Percentiles rank a stretch among this genome's conserved stretches.
phyloP scores from a whole-genome alignment of 1,139 yeast genomes.

The Hanseniaspora uvarum region DNA sequence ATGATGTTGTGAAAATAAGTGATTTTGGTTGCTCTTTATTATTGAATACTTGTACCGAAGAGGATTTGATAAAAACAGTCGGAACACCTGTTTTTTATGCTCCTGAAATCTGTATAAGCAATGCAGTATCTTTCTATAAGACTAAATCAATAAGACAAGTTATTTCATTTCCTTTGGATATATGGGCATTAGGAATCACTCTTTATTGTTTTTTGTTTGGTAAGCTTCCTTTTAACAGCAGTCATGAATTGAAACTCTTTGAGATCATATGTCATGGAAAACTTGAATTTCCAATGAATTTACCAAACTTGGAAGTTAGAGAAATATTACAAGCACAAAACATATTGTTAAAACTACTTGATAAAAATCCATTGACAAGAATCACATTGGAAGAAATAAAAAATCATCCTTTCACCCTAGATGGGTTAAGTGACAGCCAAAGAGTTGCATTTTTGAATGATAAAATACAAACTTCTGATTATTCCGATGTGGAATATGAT shows the following conservation, averaged over 20 bases:
- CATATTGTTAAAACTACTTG: slow-evolving; percentile 50
- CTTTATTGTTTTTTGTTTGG: slow-evolving; percentile 84
- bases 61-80: slow-evolving; percentile 80
- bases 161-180: slow-evolving; percentile 55
- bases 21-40: slow-evolving; percentile 97
- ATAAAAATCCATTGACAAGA: slow-evolving; percentile 61
- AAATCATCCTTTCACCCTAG: slow-evolving; percentile 63
- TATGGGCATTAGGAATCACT: slow-evolving; percentile 96
- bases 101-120: slow-evolving; percentile 53
- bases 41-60: slow-evolving; percentile 49
- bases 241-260: slow-evolving; percentile 75
- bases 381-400: slow-evolving; percentile 66
- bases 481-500: slow-evolving; percentile 5
- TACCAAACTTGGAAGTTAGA: slow-evolving; percentile 34
- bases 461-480: slow-evolving; percentile 17
- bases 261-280: slow-evolving; percentile 64
- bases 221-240: slow-evolving; percentile 79
- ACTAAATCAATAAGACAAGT: slow-evolving; percentile 28
- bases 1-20: slow-evolving; percentile 75
- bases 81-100: slow-evolving; percentile 86
- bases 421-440: slow-evolving; percentile 45
- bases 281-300: slow-evolving; percentile 50
- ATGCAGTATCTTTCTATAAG: slow-evolving; percentile 22
- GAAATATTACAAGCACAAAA: slow-evolving; percentile 60
- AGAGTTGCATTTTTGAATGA: slow-evolving; percentile 25